Percentiles rank a stretch among this genome's conserved stretches.
phyloP scores from a whole-genome alignment of 768 basidiomycete species.

The Daedaleopsis sinensis region DNA sequence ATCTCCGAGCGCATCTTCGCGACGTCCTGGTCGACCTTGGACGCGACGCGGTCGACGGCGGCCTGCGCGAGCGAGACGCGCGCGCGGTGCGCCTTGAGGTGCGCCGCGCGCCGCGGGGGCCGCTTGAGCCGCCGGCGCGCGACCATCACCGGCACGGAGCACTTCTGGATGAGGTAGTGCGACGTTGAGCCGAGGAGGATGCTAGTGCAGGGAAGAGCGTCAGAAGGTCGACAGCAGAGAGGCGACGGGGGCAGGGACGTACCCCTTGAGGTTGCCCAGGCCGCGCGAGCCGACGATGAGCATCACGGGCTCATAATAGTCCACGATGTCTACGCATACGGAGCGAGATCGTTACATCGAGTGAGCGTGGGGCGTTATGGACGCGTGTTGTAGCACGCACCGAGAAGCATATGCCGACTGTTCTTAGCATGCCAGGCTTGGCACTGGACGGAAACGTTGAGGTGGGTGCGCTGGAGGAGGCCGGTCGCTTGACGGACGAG shows the following conservation, averaged over 20 bases:
- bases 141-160: conserved; percentile 96
- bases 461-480: conserved; percentile 85
- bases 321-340: conserved; percentile 67
- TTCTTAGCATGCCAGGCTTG: conserved; percentile 99
- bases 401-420: conserved; percentile 83
- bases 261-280: conserved; percentile 87
- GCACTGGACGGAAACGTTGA: conserved; percentile 86
- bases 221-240: not conserved
- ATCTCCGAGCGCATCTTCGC: conserved; percentile 80
- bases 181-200: conserved; percentile 94
- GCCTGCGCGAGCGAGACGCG: conserved; percentile 88
- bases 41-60: conserved; percentile 82
- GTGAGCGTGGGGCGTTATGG: not conserved
- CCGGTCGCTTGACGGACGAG: conserved; percentile 88
- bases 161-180: conserved; percentile 93
- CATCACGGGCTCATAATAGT: conserved; percentile 87
- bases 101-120: conserved; percentile 78
- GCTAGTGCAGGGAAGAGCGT: conserved; percentile 40
- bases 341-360: not conserved
- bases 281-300: conserved; percentile 96
- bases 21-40: conserved; percentile 85
- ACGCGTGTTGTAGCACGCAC: conserved; percentile 35
- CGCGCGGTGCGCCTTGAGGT: conserved; percentile 77
- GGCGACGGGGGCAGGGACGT: conserved; percentile 24
- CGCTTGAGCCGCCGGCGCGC: conserved; percentile 90